Evolutionary conservation across 192 early-diverging fungal genomes (phyloP).

Genomic region (Coemansia aciculifera): DNA sequence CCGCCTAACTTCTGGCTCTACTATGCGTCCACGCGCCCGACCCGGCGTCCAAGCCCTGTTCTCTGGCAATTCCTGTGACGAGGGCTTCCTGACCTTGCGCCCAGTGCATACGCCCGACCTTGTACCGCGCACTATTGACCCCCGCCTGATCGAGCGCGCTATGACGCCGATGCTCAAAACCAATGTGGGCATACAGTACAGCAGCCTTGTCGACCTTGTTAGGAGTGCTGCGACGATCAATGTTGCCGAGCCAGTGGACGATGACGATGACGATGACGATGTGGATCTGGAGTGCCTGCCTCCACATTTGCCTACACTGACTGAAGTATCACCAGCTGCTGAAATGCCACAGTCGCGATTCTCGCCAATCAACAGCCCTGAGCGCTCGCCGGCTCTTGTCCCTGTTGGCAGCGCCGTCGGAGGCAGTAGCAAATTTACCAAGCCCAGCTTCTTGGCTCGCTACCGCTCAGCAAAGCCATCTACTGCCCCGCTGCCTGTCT

Average conservation of each 20-base stretch:
- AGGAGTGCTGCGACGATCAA: constrained; percentile 1
- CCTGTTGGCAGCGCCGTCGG: constrained; percentile 11
- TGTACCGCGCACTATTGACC: constrained; percentile 46
- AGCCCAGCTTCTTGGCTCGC: constrained; percentile 23
- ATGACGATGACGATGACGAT: constrained; percentile 1
- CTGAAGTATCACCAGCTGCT: not conserved
- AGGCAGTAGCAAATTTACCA: constrained; percentile 11
- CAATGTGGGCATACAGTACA: constrained; percentile 22
- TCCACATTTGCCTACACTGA: not conserved
- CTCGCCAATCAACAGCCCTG: constrained; percentile 40
- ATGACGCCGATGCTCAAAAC: constrained; percentile 57
- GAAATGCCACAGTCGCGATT: constrained; percentile 17
- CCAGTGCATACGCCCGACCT: constrained; percentile 54
- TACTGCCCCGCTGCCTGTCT: constrained; percentile 9
- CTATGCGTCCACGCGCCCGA: not conserved
- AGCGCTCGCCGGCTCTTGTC: constrained; percentile 4
- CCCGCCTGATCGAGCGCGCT: constrained; percentile 48
- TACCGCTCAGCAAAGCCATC: constrained; percentile 17
- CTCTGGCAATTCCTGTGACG: not conserved
- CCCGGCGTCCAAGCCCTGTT: not conserved
- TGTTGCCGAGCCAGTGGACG: not conserved
- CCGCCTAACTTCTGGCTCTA: not conserved
- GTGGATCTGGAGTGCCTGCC: not conserved
- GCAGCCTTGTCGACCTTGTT: constrained; percentile 6
- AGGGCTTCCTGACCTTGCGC: constrained; percentile 48